A percentile compares a stretch with the other conserved stretches of the same genome.
These are phyloP conservation scores for Obelidium mucronatum DNA, from an alignment of 192 early-diverging fungal genomes.

Conservation along the genomic window DNA sequence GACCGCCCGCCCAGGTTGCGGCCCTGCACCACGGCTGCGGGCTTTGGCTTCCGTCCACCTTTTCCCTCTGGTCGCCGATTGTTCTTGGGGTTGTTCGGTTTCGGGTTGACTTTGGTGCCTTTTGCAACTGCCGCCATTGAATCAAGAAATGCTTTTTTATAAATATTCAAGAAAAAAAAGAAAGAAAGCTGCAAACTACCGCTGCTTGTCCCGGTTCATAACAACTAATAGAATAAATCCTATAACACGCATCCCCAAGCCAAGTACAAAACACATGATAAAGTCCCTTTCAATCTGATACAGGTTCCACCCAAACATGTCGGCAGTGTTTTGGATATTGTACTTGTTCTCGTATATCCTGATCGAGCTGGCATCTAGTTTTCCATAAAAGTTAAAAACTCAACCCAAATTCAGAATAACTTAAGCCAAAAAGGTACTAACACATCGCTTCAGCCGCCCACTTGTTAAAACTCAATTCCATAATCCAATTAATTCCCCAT, in stretches of 20 bases:
- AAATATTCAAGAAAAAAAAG: background rate
- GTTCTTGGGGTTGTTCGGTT: too few species aligned
- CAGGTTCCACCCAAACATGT: conserved; percentile 42
- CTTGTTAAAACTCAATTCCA: conserved; percentile 52
- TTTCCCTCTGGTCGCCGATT: background rate
- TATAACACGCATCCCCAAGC: conserved; percentile 36
- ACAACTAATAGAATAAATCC: conserved; percentile 45
- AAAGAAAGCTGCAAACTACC: conserved; percentile 31
- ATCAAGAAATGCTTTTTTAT: background rate
- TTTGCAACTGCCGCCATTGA: background rate
- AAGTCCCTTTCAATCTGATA: conserved; percentile 41
- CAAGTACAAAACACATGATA: conserved; percentile 45
- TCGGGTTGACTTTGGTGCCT: background rate
- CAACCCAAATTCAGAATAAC: background rate
- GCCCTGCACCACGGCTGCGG: background rate
- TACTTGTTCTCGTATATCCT: conserved; percentile 37
- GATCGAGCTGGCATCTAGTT: conserved; percentile 26
- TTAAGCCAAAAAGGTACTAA: conserved; percentile 21
- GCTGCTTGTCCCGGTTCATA: conserved; percentile 54
- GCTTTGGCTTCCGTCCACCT: background rate
- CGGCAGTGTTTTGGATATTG: conserved; percentile 31
- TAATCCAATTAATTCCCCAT: conserved; percentile 38
- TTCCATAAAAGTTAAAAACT: background rate
- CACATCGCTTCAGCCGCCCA: conserved; percentile 56
- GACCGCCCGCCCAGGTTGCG: conserved; percentile 23